Evolutionary conservation across 257 asterid genomes (phyloP), one percentile per base, ranked within the genome.

Genomic region (Striga asiatica): DNA sequence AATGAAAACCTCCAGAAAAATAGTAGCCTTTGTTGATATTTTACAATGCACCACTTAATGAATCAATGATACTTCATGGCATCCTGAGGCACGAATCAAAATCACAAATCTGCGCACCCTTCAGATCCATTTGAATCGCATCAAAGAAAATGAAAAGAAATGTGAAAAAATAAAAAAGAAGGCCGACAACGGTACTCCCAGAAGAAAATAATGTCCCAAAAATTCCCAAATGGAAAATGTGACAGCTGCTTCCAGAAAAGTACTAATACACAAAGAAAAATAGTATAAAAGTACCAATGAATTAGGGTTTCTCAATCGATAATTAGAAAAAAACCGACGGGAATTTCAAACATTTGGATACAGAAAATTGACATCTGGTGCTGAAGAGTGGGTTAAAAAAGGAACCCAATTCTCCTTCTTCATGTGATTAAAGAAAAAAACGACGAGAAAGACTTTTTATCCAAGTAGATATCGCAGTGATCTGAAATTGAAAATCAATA

Each of bases 301-400:
- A 48, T 29, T 39, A 16, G 4, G 66, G 41, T 47, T 27, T 47
- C 54, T 53, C 16, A 45, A 45, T 60, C n/a, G 70, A 47, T 39
- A 32, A 53, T 41, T 23, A 31, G 41, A 58, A 61, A 60, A 37
- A n/a, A 50, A 12, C 18, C 23, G 50, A 69, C 55, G 42, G 17
- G 53, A 35, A 59, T 9, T 24, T 9, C 43, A 39, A 62, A 49
- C 35, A 66, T 28, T 11, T 16, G 47, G 66, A 10, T 47, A 54
- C 24, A 62, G 60, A 70, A 66, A 67, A 67, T 64, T 72, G 70
- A 74, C 73, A 66, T 61, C 73, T 58, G 41, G 25, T 61, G 58
- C 54, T 49, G 16, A 4, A 48, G 28, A 8, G 38, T 38, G 20
- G 60, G 34, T 54, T 35, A 61, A 35, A 50, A 54, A 42, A 38